Conservation (phyloP, 352 stramenopile genomes). For the Globisporangium uncinulatum region DNA sequence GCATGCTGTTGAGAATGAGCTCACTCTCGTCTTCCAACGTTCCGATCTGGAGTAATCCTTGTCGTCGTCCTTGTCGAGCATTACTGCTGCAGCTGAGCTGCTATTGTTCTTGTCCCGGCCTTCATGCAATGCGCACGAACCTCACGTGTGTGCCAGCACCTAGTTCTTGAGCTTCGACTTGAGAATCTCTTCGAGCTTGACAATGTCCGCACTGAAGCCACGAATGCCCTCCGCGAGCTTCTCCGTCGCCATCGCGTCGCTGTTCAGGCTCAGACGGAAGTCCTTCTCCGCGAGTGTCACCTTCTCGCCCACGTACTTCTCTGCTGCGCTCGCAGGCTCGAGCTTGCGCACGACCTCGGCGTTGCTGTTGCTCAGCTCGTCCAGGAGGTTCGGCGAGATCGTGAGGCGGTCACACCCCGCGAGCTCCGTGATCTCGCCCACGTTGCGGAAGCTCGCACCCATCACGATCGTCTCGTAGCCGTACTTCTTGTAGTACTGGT, state of each 20-base stretch:
- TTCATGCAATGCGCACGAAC: not conserved
- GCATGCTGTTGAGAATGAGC: no score
- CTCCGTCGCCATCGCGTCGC: conserved; percentile 96
- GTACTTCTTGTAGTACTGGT: conserved; percentile 99
- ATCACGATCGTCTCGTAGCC: conserved; percentile 95
- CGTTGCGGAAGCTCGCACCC: conserved; percentile 94
- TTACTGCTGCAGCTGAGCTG: no score
- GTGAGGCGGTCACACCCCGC: conserved; percentile 97
- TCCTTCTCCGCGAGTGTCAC: conserved; percentile 89
- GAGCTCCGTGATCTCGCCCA: conserved; percentile 96
- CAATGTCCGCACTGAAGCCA: conserved; percentile 95
- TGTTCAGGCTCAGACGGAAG: conserved; percentile 98
- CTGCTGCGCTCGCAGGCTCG: conserved; percentile 56
- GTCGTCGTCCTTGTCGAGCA: no score
- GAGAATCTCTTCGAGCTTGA: conserved; percentile 98
- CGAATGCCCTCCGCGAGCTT: conserved; percentile 98
- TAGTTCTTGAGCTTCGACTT: conserved; percentile 91
- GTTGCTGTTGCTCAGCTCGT: conserved; percentile 85
- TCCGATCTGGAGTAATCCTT: no score
- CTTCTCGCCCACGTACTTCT: conserved; percentile 73
- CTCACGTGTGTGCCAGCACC: conserved; percentile 3
- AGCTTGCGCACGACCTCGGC: conserved; percentile 82
- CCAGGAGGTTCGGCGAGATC: conserved; percentile 94
- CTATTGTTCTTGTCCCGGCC: not conserved
- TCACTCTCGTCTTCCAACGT: no score